Evolutionary conservation across 805 yeast genomes (phyloP), one percentile per base, ranked within the genome.

Genomic region (Zygotorulaspora chibaensis): DNA sequence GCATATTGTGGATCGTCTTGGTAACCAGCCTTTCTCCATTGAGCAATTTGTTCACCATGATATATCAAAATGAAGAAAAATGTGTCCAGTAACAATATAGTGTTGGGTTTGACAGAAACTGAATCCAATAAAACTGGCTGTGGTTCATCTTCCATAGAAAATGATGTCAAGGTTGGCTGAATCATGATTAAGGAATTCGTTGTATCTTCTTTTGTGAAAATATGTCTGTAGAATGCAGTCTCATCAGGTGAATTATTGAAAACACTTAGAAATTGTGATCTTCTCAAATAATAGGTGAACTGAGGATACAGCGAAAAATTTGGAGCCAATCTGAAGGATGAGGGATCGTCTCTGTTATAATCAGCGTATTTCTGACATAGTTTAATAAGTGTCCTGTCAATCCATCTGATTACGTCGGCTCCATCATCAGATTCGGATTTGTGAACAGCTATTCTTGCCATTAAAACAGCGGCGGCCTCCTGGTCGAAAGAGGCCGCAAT

Each of bases 161-260:
- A 91, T 33, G 96, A 80, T 2, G 91, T 84, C 66, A 93, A 78
- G 0, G 98, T 88, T 46, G 99, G 99, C 71, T 93, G 99, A 54
- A 93, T 91, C 97, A 93, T 93, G 52, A 90, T 87, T 63, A 93
- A 73, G 13, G 97, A 86, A 70, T 91, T 93, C 53, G 85, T 84
- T 35, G 91, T 85, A 64, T 93, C 97, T 62, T 93, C 97, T 54
- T 91, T 82, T 63, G 86, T 77, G 63, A 93, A 79, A 13, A 88
- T 83, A 67, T 93, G 99, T 66, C 97, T 82, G 70, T 91, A 88
- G 69, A 90, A 93, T 31, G 96, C 96, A 36, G 98, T 89, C 72
- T 93, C 99, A 72, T 93, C 99, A 1, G 99, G 99, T 5, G 99
- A 93, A 69, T 90, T 90, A 70, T 93, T 93, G 76, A 93, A 93